Evolutionary conservation across 495 filamentous ascomycete genomes (phyloP).

Genomic region (Talaromyces liani): DNA sequence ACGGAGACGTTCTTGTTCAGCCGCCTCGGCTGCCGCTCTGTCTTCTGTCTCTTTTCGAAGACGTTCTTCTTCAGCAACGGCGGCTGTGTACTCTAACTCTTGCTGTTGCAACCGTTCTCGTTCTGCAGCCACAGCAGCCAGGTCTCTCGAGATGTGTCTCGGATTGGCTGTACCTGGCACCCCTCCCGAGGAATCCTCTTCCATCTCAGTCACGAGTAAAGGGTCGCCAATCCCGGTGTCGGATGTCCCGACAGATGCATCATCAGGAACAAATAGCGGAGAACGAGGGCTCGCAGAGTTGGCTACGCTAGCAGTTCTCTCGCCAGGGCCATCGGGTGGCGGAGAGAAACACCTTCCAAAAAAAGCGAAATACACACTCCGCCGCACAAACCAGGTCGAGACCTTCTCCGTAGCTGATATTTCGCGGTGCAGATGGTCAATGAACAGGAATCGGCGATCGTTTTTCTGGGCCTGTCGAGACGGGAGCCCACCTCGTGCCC

Average conservation of each 20-base stretch:
- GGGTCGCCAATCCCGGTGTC: neutral
- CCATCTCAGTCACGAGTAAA: neutral
- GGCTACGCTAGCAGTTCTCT: neutral
- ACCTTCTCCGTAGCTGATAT: slow-evolving; percentile 13
- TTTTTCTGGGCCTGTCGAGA: slow-evolving; percentile 12
- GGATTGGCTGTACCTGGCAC: neutral
- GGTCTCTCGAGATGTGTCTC: neutral
- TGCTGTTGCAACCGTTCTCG: neutral
- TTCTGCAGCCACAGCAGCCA: neutral
- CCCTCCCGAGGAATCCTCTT: neutral
- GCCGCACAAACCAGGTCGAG: slow-evolving; percentile 23
- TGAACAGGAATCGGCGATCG: slow-evolving; percentile 20
- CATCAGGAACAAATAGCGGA: neutral
- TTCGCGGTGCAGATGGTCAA: slow-evolving; percentile 19
- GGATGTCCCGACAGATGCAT: neutral
- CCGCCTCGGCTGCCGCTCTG: too few species aligned
- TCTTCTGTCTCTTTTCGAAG: neutral
- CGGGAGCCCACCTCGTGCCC: slow-evolving; percentile 15
- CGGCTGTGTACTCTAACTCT: too few species aligned
- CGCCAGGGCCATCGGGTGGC: neutral
- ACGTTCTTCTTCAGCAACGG: neutral
- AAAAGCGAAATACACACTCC: slow-evolving; percentile 28
- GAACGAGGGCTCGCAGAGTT: neutral
- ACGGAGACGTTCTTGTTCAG: neutral
- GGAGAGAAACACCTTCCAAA: slow-evolving; percentile 16